phyloP scores from a whole-genome alignment of 495 filamentous ascomycete genomes.

The Cairneyella variabilis region DNA sequence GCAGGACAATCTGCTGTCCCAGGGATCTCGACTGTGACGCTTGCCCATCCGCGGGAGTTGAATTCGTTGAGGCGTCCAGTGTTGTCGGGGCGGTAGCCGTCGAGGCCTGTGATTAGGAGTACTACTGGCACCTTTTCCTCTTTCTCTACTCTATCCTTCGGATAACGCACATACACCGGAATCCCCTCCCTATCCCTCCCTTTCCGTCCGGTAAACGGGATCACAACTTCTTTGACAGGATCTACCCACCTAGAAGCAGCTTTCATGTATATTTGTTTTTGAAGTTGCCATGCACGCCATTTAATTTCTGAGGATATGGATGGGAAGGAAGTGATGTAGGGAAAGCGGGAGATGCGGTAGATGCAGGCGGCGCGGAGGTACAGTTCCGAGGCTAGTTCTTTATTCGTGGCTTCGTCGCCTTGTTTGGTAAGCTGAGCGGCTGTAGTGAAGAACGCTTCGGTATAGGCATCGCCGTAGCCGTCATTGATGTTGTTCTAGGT shows the following conservation, averaged over 20 bases:
- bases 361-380: conserved; percentile 70
- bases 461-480: conserved; percentile 60
- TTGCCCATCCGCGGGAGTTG: conserved; percentile 46
- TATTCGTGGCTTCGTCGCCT: conserved; percentile 43
- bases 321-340: conserved; percentile 53
- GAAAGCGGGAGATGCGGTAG: conserved; percentile 72
- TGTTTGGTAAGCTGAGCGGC: conserved; percentile 48
- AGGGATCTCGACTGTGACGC: conserved; percentile 68
- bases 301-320: conserved; percentile 41
- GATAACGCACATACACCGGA: conserved; percentile 62
- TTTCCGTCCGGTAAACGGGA: conserved; percentile 51
- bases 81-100: conserved; percentile 78
- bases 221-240: conserved; percentile 53
- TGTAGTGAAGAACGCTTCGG: conserved; percentile 54
- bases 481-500: conserved; percentile 55
- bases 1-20: conserved; percentile 78
- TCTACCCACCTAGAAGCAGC: conserved; percentile 52
- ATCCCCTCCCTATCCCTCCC: conserved; percentile 52
- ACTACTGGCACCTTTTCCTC: conserved; percentile 49
- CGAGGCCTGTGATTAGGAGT: conserved; percentile 70
- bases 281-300: conserved; percentile 59
- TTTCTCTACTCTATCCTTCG: conserved; percentile 29
- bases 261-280: conserved; percentile 62
- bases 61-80: conserved; percentile 68
- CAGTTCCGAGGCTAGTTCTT: conserved; percentile 46